phyloP scores from a whole-genome alignment of 805 yeast species.

The Pichia ethanolica region DNA sequence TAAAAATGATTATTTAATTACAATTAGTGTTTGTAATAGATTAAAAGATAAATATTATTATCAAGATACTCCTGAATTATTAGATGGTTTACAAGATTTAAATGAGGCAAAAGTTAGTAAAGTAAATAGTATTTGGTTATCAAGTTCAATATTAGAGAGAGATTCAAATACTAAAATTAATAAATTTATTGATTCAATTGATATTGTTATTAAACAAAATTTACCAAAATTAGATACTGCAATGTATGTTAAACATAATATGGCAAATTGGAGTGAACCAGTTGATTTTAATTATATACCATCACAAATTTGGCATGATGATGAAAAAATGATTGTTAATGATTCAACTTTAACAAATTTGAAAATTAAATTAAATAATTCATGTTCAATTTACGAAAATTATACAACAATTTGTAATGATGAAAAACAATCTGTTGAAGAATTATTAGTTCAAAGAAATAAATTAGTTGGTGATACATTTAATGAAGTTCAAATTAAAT shows the following conservation, averaged over 20 bases:
- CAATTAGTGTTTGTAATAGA: slow-evolving; percentile 79
- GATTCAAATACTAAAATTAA: slow-evolving; percentile 38
- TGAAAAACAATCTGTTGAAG: slow-evolving; percentile 44
- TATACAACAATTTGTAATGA: slow-evolving; percentile 36
- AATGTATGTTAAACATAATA: slow-evolving; percentile 89
- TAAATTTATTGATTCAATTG: slow-evolving; percentile 40
- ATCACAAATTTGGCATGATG: slow-evolving; percentile 95
- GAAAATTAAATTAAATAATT: slow-evolving; percentile 41
- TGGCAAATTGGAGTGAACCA: slow-evolving; percentile 75
- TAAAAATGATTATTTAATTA: slow-evolving; percentile 78
- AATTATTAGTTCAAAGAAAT: slow-evolving; percentile 29
- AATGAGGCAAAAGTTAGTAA: slow-evolving; percentile 71
- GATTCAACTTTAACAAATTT: slow-evolving; percentile 51
- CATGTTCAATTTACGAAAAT: slow-evolving; percentile 32
- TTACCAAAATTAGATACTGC: slow-evolving; percentile 68
- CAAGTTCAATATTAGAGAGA: slow-evolving; percentile 55
- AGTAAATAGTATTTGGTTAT: slow-evolving; percentile 59
- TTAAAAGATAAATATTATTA: slow-evolving; percentile 87
- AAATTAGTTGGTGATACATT: slow-evolving; percentile 27
- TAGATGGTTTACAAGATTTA: slow-evolving; percentile 78
- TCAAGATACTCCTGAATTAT: slow-evolving; percentile 86
- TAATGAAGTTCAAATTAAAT: slow-evolving; percentile 31
- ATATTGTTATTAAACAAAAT: slow-evolving; percentile 58
- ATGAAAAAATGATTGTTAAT: slow-evolving; percentile 60
- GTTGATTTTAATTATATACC: slow-evolving; percentile 79